Base-by-base conservation (phyloP, 1,284 basidiomycete species). In the Boletellus deceptivus region DNA sequence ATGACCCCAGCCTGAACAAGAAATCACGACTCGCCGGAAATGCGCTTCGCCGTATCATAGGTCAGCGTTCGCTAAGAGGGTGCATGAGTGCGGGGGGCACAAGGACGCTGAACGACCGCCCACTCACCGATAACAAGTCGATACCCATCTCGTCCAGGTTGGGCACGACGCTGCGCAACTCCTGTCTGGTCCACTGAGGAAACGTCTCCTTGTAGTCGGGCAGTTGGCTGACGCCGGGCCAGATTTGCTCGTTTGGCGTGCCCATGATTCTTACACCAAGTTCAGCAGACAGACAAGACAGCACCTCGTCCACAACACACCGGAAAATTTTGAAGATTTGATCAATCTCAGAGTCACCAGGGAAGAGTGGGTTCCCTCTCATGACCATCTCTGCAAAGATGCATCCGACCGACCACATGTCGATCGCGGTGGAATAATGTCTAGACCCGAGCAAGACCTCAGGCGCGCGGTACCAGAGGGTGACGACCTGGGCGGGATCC, bases 241-340 rank as follows among this genome's bases (percentile, higher is more conserved):
- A 99, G 9, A 74, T 75, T 33, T 91, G 84, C 63, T 98, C 95
- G 61, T 84, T 89, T 2, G 96, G 96, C n/a, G 97, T 99, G 18
- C 96, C 96, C 46, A 98, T 79, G 31, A 95, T 80, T 63, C 93
- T 95, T 52, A 22, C 13, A 10, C 46, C 52, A 24, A 41, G 53
- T 20, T 58, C 39, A 61, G 57, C 45, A 20, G 24, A 27, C 17
- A 33, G 33, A 37, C 2, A 22, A 16, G 9, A 11, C 36, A 36
- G 37, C n/a, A 36, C 18, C n/a, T 33, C 37, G 33, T 42, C n/a
- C 37, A 16, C 24, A 25, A 63, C 78, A 50, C 55, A 91, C 92
- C 91, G 84, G 81, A 99, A 99, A 65, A 98, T 99, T 72, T 94
- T 92, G 83, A 98, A 99, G 61, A 99, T 99, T 75, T 99, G 95